Conservation (phyloP, 495 filamentous ascomycete genomes). For the Hypoxylon fragiforme region DNA sequence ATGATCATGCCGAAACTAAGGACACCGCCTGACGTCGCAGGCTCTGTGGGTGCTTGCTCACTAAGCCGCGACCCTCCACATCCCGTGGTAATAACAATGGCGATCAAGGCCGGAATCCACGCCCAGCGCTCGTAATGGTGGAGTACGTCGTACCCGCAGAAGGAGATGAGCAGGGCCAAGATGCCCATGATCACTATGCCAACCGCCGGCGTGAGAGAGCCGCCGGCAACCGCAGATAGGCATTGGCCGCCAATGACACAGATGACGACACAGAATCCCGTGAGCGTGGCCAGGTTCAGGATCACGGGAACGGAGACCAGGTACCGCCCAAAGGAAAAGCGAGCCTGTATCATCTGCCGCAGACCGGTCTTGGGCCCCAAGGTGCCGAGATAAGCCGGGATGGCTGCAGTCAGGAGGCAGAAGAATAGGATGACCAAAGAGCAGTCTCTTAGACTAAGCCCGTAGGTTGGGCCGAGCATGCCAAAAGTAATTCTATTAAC, state of each 20-base stretch:
- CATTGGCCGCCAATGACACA: conserved; percentile 53
- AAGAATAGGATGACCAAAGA: conserved; percentile 60
- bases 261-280: conserved; percentile 54
- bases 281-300: conserved; percentile 54
- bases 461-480: conserved; percentile 56
- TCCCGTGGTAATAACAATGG: conserved; percentile 53
- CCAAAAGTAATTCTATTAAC: conserved; percentile 56
- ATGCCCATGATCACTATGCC: conserved; percentile 58
- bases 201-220: conserved; percentile 48
- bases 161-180: conserved; percentile 58
- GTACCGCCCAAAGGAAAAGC: conserved; percentile 56
- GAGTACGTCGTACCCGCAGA: conserved; percentile 61
- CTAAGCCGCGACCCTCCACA: conserved; percentile 41
- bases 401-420: conserved; percentile 50
- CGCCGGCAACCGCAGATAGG: conserved; percentile 55
- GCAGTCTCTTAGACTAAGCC: conserved; percentile 51
- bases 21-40: conserved; percentile 34
- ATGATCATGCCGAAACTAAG: conserved; percentile 50
- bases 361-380: conserved; percentile 56
- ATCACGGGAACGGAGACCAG: conserved; percentile 50
- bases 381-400: conserved; percentile 56
- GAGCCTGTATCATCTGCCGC: conserved; percentile 60
- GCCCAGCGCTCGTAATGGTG: conserved; percentile 65
- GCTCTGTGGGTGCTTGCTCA: conserved; percentile 36
- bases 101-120: conserved; percentile 59